Evolutionary conservation across 441 rosid species (phyloP).

Genomic region (Erysimum cheiri): DNA sequence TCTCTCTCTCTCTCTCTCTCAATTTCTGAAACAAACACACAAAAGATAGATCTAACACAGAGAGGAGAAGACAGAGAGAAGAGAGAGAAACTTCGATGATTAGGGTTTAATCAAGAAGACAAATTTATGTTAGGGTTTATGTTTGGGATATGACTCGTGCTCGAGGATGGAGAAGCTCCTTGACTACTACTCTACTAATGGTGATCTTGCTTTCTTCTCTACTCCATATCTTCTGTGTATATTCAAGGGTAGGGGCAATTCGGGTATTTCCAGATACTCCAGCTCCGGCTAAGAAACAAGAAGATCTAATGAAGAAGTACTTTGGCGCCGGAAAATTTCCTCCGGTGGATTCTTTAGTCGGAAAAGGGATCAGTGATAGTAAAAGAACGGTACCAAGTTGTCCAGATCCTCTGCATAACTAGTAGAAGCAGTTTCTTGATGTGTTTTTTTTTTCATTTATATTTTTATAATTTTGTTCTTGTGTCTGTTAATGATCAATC

Average conservation of each 20-base stretch:
- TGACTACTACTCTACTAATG: constrained; percentile 26
- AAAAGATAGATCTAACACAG: constrained; percentile 30
- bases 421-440: constrained; percentile 43
- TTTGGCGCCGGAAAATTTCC: constrained; percentile 48
- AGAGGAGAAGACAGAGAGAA: constrained; percentile 7
- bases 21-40: constrained; percentile 20
- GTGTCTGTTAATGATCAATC: constrained; percentile 17
- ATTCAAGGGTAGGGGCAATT: constrained; percentile 50
- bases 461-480: background rate
- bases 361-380: constrained; percentile 55
- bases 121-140: constrained; percentile 44
- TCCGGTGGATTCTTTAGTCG: constrained; percentile 43
- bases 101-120: constrained; percentile 41
- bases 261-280: constrained; percentile 47
- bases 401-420: constrained; percentile 97
- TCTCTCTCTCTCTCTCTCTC: constrained; percentile 23
- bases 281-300: constrained; percentile 30
- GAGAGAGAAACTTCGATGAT: constrained; percentile 22
- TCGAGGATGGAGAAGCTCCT: constrained; percentile 42
- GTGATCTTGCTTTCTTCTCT: constrained; percentile 37
- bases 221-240: constrained; percentile 25
- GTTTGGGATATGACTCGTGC: constrained; percentile 45
- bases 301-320: constrained; percentile 48
- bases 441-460: constrained; percentile 8
- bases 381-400: constrained; percentile 90